Evolutionary conservation across 352 stramenopile genomes (phyloP), one percentile per base, ranked within the genome.

Genomic region (Globisporangium iwayamae): DNA sequence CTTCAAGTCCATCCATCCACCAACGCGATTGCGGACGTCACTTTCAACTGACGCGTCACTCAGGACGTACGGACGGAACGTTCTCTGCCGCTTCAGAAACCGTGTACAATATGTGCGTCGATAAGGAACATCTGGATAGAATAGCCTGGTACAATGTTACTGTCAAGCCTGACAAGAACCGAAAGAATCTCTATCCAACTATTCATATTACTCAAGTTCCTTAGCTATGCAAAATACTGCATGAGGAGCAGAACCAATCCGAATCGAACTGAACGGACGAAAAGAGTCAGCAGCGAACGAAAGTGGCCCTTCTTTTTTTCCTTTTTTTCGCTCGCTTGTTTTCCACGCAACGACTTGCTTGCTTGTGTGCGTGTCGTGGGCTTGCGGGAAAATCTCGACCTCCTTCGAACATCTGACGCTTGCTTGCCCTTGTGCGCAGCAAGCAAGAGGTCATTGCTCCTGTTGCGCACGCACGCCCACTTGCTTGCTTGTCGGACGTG

Each of bases 401-500:
- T 5, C 30, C 3, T 38, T 6, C 50, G n/a, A 28, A 47, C 41
- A 47, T 25, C 18, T 32, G 32, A 45, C 18, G 22, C 32, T 30
- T 30, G 25, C 13, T 25, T 55, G 22, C 22, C 18, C 18, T 13
- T 55, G 20, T 28, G 50, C 50, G 14, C 22, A 39, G 39, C 39
- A 46, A 55, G 50, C n/a, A n/a, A n/a, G n/a, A n/a, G 20, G 30
- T 38, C 36, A 25, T 16, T 43, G 51, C 52, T 45, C 32, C n/a
- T 58, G 52, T 58, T 58, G 52, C 52, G 9, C 32, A 10, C 30
- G 22, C 30, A 7, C 30, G 10, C 20, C 5, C 52, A 39, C 51
- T 56, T 56, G 50, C 28, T 45, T 28, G 30, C 52, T 58, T 30
- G 32, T 38, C 34, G 52, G 52, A 58, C 52, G 52, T 32, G 52